Percentiles rank a stretch among this genome's conserved stretches.
Evolutionary conservation across 1,284 basidiomycete genomes (phyloP).

Genomic region (Neotropicomus parvogracilis): DNA sequence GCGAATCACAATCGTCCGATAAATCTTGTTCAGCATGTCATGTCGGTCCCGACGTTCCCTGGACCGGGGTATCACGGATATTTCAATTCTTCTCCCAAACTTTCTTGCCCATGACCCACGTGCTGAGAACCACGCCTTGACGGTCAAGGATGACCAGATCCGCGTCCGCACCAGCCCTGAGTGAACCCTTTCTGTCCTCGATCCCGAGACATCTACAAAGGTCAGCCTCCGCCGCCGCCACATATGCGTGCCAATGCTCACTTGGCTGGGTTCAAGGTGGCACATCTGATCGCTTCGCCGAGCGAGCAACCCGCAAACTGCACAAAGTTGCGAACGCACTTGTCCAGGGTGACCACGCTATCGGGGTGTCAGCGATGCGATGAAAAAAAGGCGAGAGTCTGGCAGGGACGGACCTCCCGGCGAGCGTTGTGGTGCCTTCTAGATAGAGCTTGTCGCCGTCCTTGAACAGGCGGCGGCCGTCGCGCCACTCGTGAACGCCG

Average conservation of each 20-base stretch:
- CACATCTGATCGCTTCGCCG: constrained; percentile 80
- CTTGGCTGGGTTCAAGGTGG: constrained; percentile 79
- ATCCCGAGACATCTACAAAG: constrained; percentile 67
- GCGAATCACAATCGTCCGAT: background rate
- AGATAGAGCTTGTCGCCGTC: constrained; percentile 78
- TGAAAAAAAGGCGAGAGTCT: background rate
- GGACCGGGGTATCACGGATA: background rate
- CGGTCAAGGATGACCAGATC: constrained; percentile 76
- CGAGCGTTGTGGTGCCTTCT: constrained; percentile 82
- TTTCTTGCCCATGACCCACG: constrained; percentile 78
- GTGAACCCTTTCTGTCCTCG: constrained; percentile 72
- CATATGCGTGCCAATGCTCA: constrained; percentile 30
- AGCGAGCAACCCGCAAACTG: constrained; percentile 79
- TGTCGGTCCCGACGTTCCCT: background rate
- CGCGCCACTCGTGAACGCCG: constrained; percentile 85
- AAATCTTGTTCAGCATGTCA: background rate
- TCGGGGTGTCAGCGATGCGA: background rate
- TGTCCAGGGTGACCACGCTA: constrained; percentile 77
- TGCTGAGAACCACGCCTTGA: constrained; percentile 65
- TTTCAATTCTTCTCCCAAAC: constrained; percentile 50
- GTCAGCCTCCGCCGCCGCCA: too few species aligned
- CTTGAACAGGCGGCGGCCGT: constrained; percentile 74
- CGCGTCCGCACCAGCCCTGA: constrained; percentile 77
- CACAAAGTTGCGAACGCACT: constrained; percentile 81
- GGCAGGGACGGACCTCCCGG: constrained; percentile 58